Evolutionary conservation across 768 basidiomycete genomes (phyloP).

Genomic region (Lactarius vividus): DNA sequence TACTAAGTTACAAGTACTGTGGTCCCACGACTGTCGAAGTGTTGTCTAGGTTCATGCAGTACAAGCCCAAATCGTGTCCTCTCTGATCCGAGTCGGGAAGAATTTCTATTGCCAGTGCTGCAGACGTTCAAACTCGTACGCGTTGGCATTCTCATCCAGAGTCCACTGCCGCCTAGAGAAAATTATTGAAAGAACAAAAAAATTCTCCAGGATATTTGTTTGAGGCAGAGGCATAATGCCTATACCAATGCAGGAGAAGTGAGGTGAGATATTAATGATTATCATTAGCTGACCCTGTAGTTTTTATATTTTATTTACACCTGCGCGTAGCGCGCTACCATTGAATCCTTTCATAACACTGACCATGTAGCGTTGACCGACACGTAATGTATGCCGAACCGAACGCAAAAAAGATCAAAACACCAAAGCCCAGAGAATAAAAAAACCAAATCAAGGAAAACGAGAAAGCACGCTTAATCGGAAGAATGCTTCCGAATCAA

Average conservation of each 20-base stretch:
- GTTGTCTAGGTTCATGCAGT: too few relatives aligned
- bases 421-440: neutral
- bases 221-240: neutral
- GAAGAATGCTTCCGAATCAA: slow-evolving; percentile 15
- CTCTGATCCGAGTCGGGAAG: too few relatives aligned
- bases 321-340: too few relatives aligned
- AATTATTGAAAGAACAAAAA: neutral
- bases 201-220: neutral
- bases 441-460: neutral
- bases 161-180: neutral
- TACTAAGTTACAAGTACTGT: too few relatives aligned
- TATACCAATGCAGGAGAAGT: neutral
- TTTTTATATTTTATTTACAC: too few relatives aligned
- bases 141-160: too few relatives aligned
- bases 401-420: neutral
- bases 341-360: neutral
- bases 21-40: too few relatives aligned
- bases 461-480: neutral
- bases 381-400: neutral
- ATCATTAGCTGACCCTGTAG: neutral
- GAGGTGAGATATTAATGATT: neutral
- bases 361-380: neutral
- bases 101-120: too few relatives aligned
- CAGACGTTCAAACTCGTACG: too few relatives aligned
- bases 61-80: too few relatives aligned